A percentile compares a stretch with the other conserved stretches of the same genome.
Evolutionary conservation across 192 early-diverging fungal genomes (phyloP).

Genomic region (Martensiomyces pterosporus): DNA sequence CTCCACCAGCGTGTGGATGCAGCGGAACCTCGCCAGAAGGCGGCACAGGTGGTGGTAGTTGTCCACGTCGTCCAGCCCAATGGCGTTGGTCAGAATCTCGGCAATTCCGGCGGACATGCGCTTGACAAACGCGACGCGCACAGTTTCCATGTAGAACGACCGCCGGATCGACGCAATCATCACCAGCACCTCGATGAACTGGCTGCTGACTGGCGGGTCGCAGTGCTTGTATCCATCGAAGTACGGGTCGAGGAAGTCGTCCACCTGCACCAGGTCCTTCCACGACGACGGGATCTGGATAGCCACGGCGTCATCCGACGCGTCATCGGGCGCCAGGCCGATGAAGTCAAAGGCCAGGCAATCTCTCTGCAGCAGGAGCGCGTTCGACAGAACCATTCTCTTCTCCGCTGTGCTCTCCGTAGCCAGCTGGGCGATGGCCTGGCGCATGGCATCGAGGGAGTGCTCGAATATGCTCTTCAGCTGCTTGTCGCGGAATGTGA

Average conservation of each 20-base stretch:
- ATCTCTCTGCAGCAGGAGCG: slow-evolving; percentile 58
- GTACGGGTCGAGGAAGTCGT: slow-evolving; percentile 64
- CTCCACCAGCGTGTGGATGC: slow-evolving; percentile 75
- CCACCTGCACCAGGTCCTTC: slow-evolving; percentile 69
- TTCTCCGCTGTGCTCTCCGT: slow-evolving; percentile 38
- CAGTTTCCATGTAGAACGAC: slow-evolving; percentile 78
- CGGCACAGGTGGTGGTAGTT: slow-evolving; percentile 87
- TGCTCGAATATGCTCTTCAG: slow-evolving; percentile 57
- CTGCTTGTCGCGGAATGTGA: slow-evolving; percentile 58
- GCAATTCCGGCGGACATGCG: slow-evolving; percentile 65
- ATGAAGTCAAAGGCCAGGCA: slow-evolving; percentile 83
- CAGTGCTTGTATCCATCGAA: slow-evolving; percentile 65
- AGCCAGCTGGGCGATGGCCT: slow-evolving; percentile 10
- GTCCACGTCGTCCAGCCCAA: slow-evolving; percentile 65
- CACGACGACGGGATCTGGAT: slow-evolving; percentile 75
- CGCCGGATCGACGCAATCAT: slow-evolving; percentile 76
- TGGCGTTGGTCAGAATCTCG: slow-evolving; percentile 58
- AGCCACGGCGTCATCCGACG: slow-evolving; percentile 69
- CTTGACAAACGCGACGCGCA: slow-evolving; percentile 63
- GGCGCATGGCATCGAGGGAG: slow-evolving; percentile 33
- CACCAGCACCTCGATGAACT: slow-evolving; percentile 78
- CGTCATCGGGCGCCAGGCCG: slow-evolving; percentile 71
- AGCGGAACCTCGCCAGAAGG: slow-evolving; percentile 74
- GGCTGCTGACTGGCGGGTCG: slow-evolving; percentile 52
- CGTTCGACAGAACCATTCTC: slow-evolving; percentile 40